phyloP scores from a whole-genome alignment of 148 eudicot genomes.

The Dysphania ambrosioides region DNA sequence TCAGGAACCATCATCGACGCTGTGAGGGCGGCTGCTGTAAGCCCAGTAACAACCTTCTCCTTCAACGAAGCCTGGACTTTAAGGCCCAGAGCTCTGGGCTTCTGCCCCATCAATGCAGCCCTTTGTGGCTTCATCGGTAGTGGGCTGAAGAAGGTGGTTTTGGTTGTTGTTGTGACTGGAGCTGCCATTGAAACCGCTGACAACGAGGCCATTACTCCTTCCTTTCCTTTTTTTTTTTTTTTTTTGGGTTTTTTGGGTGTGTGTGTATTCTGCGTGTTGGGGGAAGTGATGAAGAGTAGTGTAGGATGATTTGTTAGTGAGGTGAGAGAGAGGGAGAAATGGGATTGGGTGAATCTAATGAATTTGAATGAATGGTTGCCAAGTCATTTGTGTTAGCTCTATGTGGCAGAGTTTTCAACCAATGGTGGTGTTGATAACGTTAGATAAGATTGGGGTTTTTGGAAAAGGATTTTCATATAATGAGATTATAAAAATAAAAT shows the following conservation, averaged over 20 bases:
- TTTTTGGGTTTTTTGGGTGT: not conserved
- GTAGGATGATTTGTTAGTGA: not conserved
- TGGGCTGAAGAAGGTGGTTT: slow-evolving; percentile 43
- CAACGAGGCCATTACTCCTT: slow-evolving; percentile 37
- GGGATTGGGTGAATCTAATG: slow-evolving; percentile 36
- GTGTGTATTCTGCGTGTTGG: not conserved
- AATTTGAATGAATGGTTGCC: slow-evolving; percentile 29
- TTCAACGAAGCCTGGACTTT: slow-evolving; percentile 41
- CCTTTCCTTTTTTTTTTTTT: not conserved
- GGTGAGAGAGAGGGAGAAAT: not conserved
- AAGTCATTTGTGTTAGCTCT: slow-evolving; percentile 28
- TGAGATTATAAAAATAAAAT: too few relatives aligned
- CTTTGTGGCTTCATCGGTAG: slow-evolving; percentile 26
- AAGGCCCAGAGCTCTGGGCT: slow-evolving; percentile 15
- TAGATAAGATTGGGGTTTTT: slow-evolving; percentile 36
- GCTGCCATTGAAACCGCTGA: slow-evolving; percentile 44
- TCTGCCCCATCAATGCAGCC: slow-evolving; percentile 13
- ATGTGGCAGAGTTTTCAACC: slow-evolving; percentile 25
- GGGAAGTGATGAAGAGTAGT: not conserved
- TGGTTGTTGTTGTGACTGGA: slow-evolving; percentile 31
- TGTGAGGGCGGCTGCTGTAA: slow-evolving; percentile 42
- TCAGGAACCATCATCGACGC: slow-evolving; percentile 55
- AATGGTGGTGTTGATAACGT: slow-evolving; percentile 22
- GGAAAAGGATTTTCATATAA: too few relatives aligned
- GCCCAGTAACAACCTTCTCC: slow-evolving; percentile 47